Evolutionary conservation across 768 basidiomycete species (phyloP), one percentile per base, ranked within the genome.

Genomic region (Lactarius sanguifluus): DNA sequence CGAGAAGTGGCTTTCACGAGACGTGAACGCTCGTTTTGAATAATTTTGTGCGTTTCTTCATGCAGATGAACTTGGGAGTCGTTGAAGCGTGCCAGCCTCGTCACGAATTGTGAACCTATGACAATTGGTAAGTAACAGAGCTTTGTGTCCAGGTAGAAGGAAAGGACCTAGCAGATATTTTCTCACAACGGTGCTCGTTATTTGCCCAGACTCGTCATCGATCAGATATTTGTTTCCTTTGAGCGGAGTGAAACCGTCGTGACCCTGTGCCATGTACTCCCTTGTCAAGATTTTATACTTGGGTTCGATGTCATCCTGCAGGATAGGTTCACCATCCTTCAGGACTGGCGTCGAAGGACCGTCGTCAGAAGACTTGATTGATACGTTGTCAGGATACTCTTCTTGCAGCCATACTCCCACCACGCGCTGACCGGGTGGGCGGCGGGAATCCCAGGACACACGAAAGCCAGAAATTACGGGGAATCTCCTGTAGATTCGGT

Each of bases 361-460:
- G 59, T 72, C 72, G 18, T 67, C 68, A 3, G 68, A 67, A 1
- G 72, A 71, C 71, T 43, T 36, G 55, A 28, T 52, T 32, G 61
- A 64, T 30, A 20, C 32, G 12, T 59, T 43, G 32, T 70, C 70
- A 40, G 55, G 50, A 30, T 40, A 41, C 7, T 80, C 77, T 66
- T 85, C 68, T 54, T 71, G 65, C 41, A 89, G 77, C 85, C 88
- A 88, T 25, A 96, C 80, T 4, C 88, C 89, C 28, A 88, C 76
- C 7, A 97, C 85, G 18, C 94, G 87, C 61, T 87, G 79, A 18
- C 89, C 88, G 0, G 91, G 83, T 1, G 85, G 83, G 50, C 80
- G 81, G 34, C 85, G 83, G 43, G 92, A 95, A 74, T 97, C 94
- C 94, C 94, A 96, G 20, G 85, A 82, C 10, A 96, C 89, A 13